These are phyloP conservation scores for Aotearoamyces nothofagi DNA, from an alignment of 2,329 filamentous ascomycete species.

Conservation along the genomic window DNA sequence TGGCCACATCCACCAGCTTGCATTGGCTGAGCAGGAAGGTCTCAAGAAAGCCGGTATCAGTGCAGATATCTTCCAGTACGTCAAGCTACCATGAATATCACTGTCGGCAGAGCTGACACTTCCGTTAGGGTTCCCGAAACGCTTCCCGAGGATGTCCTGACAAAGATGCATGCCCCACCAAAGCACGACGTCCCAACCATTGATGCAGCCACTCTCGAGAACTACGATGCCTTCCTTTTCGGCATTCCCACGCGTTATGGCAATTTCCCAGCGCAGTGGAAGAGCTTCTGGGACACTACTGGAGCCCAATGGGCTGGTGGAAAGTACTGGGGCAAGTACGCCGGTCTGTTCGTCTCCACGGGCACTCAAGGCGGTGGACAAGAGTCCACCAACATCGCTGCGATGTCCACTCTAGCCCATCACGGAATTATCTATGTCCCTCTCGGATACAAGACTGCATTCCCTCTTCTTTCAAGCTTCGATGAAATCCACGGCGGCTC, in stretches of 20 bases:
- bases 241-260: slow-evolving; percentile 94
- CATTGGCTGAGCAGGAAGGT: slow-evolving; percentile 81
- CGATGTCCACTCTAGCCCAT: slow-evolving; percentile 77
- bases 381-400: slow-evolving; percentile 68
- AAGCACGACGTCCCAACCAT: slow-evolving; percentile 57
- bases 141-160: slow-evolving; percentile 65
- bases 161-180: slow-evolving; percentile 79
- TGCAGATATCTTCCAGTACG: slow-evolving; percentile 70
- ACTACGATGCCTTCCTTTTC: slow-evolving; percentile 80
- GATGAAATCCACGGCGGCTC: slow-evolving; percentile 72
- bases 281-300: slow-evolving; percentile 74
- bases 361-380: slow-evolving; percentile 77
- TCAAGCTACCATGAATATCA: slow-evolving; percentile 7
- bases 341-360: slow-evolving; percentile 83
- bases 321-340: slow-evolving; percentile 73
- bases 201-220: slow-evolving; percentile 40
- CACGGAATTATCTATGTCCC: slow-evolving; percentile 97
- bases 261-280: slow-evolving; percentile 96
- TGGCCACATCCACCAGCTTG: slow-evolving; percentile 74
- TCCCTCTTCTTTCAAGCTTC: slow-evolving; percentile 54
- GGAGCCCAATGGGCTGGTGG: slow-evolving; percentile 72
- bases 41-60: slow-evolving; percentile 75
- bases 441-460: slow-evolving; percentile 75
- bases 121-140: slow-evolving; percentile 61
- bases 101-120: not conserved